Conservation (phyloP, 2,329 filamentous ascomycete genomes). For the Fusarium sp. region DNA sequence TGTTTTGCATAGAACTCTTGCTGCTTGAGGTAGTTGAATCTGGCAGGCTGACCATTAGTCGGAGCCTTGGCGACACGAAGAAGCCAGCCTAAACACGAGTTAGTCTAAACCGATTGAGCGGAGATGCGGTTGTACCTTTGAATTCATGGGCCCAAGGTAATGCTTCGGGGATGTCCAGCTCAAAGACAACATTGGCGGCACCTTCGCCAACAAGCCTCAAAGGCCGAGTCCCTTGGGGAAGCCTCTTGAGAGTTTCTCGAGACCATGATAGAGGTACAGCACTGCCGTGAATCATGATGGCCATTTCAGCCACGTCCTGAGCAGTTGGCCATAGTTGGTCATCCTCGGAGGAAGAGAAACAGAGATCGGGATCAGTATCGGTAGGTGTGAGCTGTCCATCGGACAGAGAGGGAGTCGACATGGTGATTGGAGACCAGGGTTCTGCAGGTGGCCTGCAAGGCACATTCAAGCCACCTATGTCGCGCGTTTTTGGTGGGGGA, state of each 20-base stretch:
- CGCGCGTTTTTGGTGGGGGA: slow-evolving; percentile 35
- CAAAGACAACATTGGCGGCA: slow-evolving; percentile 82
- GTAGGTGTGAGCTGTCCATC: slow-evolving; percentile 45
- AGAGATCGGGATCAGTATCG: slow-evolving; percentile 44
- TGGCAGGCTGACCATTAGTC: slow-evolving; percentile 44
- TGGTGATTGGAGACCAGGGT: slow-evolving; percentile 41
- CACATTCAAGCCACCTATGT: slow-evolving; percentile 44
- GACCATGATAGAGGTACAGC: slow-evolving; percentile 41
- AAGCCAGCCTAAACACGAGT: slow-evolving; percentile 48
- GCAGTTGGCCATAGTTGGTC: slow-evolving; percentile 44
- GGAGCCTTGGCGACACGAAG: slow-evolving; percentile 56
- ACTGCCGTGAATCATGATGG: slow-evolving; percentile 43
- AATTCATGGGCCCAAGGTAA: slow-evolving; percentile 47
- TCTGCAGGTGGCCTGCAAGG: slow-evolving; percentile 44
- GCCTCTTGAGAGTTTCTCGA: slow-evolving; percentile 46
- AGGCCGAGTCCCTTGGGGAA: slow-evolving; percentile 50
- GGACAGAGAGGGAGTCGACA: slow-evolving; percentile 45
- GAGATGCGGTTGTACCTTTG: slow-evolving; percentile 48
- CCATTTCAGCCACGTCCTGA: slow-evolving; percentile 45
- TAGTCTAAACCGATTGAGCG: slow-evolving; percentile 19
- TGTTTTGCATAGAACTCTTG: slow-evolving; percentile 51
- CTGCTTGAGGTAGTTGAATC: slow-evolving; percentile 54
- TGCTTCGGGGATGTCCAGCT: slow-evolving; percentile 59
- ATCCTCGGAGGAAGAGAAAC: slow-evolving; percentile 35
- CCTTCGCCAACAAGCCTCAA: slow-evolving; percentile 71